Evolutionary conservation across 2,329 filamentous ascomycete species (phyloP), one percentile per base, ranked within the genome.

Genomic region (Chaetomiaceae sp.): DNA sequence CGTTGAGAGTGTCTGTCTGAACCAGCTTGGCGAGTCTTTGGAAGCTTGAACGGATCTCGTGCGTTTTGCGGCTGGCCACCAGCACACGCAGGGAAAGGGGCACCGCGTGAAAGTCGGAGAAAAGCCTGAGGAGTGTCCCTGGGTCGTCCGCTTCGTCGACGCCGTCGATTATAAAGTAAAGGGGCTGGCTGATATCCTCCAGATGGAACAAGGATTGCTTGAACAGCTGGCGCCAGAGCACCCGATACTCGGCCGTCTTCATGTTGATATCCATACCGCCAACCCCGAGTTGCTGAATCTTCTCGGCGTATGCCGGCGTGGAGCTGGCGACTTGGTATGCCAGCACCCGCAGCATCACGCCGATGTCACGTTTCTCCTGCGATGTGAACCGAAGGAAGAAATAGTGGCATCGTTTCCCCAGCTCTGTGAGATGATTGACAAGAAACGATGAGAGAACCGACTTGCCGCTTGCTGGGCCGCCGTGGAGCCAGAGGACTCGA

Each of bases 121-220:
- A 54, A 1, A 71, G 40, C 23, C 59, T 59, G 0, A 71, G 42
- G 1, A 72, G 15, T 1, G 59, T 33, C 6, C 52, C n/a, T 5
- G 69, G 63, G 17, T 47, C 48, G 20, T 70, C 64, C 17, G 64
- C 62, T 43, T 75, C 70, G 46, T 74, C 70, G 1, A 74, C 27
- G 2, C 63, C 71, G 61, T 74, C 71, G 40, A 73, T 66, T 8
- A 74, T 58, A 69, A 67, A 70, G 56, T 70, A 73, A 2, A 73
- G 20, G 1, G 68, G 63, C 4, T 48, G 20, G 5, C 51, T 7
- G 1, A 54, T 25, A 4, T 58, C 36, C 12, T n/a, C 14, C 27
- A 64, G 60, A 9, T 58, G 57, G 54, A 66, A 69, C 8, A 72
- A 54, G 25, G 62, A 60, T 9, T 60, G 59, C 29, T 60, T 59